Percentiles rank a stretch among this genome's conserved stretches.
These are phyloP conservation scores for Xylariaceae sp. DNA, from an alignment of 2,329 filamentous ascomycete species.

Conservation along the genomic window DNA sequence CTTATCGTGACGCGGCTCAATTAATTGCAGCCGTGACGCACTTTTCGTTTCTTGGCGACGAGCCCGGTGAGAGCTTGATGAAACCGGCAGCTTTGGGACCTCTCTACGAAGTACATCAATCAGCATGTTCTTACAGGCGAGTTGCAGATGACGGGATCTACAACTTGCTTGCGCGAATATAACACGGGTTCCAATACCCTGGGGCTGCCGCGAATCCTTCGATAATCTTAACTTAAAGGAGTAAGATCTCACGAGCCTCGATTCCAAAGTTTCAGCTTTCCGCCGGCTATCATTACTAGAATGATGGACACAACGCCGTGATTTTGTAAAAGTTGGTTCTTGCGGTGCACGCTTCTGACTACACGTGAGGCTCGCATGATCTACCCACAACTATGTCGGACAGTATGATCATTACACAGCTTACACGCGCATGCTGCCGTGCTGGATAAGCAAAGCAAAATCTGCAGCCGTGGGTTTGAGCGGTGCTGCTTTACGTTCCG, in stretches of 20 bases:
- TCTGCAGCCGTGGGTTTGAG: neutral
- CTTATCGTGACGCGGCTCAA: neutral
- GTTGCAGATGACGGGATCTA: slow-evolving; percentile 7
- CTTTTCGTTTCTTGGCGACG: slow-evolving; percentile 10
- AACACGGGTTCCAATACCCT: neutral
- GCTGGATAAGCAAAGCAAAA: neutral
- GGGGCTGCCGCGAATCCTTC: neutral
- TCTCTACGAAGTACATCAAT: too few relatives aligned
- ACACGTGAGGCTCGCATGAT: neutral
- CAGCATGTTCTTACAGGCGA: slow-evolving; percentile 4
- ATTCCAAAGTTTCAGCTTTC: neutral
- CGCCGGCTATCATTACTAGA: neutral
- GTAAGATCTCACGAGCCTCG: neutral
- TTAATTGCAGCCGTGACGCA: slow-evolving; percentile 9
- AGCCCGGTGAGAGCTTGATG: neutral
- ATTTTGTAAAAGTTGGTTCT: neutral
- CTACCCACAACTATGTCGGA: slow-evolving; percentile 3
- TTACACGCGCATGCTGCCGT: neutral
- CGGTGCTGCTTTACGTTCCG: neutral
- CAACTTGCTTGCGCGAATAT: neutral
- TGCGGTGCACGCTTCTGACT: neutral
- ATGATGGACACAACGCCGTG: neutral
- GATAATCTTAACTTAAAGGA: neutral
- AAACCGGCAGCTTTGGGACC: neutral
- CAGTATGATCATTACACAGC: neutral